These are phyloP conservation scores for Mycena rebaudengoi DNA, from an alignment of 768 basidiomycete species.

Conservation along the genomic window DNA sequence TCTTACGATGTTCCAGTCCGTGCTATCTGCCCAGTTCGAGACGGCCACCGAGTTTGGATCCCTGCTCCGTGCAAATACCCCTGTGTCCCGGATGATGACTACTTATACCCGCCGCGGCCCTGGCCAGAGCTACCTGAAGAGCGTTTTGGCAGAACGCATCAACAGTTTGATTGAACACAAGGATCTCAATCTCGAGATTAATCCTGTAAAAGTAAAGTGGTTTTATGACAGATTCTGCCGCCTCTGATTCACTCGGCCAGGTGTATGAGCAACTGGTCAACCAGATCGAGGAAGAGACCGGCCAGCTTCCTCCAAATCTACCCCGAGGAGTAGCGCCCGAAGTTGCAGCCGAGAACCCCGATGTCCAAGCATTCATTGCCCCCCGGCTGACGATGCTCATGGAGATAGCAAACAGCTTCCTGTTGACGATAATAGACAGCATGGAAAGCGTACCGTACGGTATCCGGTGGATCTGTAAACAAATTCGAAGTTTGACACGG, in stretches of 20 bases:
- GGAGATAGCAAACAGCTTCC: conserved; percentile 99
- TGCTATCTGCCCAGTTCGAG: conserved; percentile 98
- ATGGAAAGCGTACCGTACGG: conserved; percentile 99
- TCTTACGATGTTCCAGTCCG: conserved; percentile 99
- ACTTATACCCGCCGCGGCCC: conserved; percentile 99
- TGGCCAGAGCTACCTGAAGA: conserved; percentile 98
- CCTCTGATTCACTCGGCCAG: conserved; percentile 46
- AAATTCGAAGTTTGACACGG: conserved; percentile 95
- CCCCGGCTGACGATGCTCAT: conserved; percentile 98
- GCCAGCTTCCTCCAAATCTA: conserved; percentile 87
- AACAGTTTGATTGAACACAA: conserved; percentile 99
- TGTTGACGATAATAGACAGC: conserved; percentile 97
- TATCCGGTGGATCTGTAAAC: conserved; percentile 99
- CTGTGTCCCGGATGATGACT: conserved; percentile 99
- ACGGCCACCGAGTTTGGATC: conserved; percentile 99
- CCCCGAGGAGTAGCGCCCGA: conserved; percentile 95
- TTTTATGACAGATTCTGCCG: background rate
- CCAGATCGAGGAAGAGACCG: conserved; percentile 98
- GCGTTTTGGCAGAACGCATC: conserved; percentile 96
- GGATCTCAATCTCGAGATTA: conserved; percentile 98
- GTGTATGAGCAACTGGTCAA: conserved; percentile 99
- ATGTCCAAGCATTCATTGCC: conserved; percentile 98
- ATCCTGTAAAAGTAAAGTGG: conserved; percentile 87
- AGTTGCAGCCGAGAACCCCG: conserved; percentile 90
- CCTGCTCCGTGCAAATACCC: conserved; percentile 96